phyloP scores from a whole-genome alignment of 2,329 filamentous ascomycete genomes.

The Aspergillus floridensis region DNA sequence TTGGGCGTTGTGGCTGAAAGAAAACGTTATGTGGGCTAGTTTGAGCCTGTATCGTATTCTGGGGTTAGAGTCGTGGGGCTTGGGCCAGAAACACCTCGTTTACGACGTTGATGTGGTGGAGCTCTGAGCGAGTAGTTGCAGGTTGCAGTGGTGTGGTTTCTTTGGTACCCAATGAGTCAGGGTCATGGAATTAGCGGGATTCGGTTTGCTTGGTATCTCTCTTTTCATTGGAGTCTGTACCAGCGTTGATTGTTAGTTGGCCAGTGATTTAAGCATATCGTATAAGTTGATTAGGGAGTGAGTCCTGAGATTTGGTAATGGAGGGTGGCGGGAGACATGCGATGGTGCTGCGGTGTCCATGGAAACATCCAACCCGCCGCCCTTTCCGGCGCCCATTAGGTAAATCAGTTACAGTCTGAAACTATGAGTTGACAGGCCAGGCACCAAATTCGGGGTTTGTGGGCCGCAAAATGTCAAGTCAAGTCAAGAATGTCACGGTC shows the following conservation, averaged over 20 bases:
- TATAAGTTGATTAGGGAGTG: background rate
- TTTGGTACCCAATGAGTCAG: background rate
- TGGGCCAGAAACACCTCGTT: slow-evolving; percentile 24
- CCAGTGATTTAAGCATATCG: background rate
- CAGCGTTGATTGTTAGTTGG: background rate
- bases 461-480: background rate
- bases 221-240: background rate
- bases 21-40: slow-evolving; percentile 17
- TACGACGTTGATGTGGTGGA: slow-evolving; percentile 32
- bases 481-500: background rate
- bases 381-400: background rate
- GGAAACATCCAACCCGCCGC: background rate
- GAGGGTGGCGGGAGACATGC: background rate
- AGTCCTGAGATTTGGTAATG: background rate
- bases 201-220: background rate
- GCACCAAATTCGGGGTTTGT: background rate
- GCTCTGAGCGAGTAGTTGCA: background rate
- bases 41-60: slow-evolving; percentile 20
- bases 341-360: background rate
- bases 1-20: slow-evolving; percentile 29
- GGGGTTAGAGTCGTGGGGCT: slow-evolving; percentile 20
- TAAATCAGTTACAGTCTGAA: background rate
- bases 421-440: background rate
- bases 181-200: background rate
- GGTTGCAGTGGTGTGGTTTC: background rate